Evolutionary conservation across 164 flowering plant species (phyloP), one percentile per base, ranked within the genome.

Genomic region (Magnolia officinalis): DNA sequence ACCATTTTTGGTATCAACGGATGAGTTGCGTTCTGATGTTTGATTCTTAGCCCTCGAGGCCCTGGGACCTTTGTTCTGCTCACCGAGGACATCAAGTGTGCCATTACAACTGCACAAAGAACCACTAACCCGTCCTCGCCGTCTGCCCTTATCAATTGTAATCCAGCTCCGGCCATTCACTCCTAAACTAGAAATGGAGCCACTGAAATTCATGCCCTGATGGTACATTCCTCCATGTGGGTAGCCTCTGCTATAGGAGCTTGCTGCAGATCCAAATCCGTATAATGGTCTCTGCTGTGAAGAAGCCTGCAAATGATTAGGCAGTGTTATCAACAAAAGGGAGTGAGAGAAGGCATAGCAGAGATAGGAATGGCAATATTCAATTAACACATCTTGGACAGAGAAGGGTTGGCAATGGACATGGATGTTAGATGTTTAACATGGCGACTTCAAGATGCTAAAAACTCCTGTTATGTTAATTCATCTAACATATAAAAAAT

Each of bases 61-160:
- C 75, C 98, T 85, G 1, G 98, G 98, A 74, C 98, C 98, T 74
- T 94, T 86, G 77, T 92, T 94, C 74, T 90, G 94, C 84, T 92
- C 97, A 80, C 81, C 84, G 55, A 91, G 84, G 14, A 85, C 76
- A 83, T 89, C 92, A 82, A 85, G 80, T 45, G 84, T 66, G 64
- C 84, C 90, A 82, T 85, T 85, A 69, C 90, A 86, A 45, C 85
- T 78, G 76, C 87, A 87, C 50, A 84, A 67, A 58, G 90, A 75
- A 63, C 83, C 85, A 70, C 71, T 82, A 14, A 84, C 90, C 83
- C 92, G 86, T 20, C 85, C 88, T 65, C 83, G 85, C 29, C 89
- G 85, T 83, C 87, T 85, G 74, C 84, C 83, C 80, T 84, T 89
- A 24, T 94, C 98, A 74, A 81, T 70, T 24, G 85, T 71, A 64